Evolutionary conservation across 169 alveolate species (phyloP).

Genomic region (Ichthyophthirius multifiliis): DNA sequence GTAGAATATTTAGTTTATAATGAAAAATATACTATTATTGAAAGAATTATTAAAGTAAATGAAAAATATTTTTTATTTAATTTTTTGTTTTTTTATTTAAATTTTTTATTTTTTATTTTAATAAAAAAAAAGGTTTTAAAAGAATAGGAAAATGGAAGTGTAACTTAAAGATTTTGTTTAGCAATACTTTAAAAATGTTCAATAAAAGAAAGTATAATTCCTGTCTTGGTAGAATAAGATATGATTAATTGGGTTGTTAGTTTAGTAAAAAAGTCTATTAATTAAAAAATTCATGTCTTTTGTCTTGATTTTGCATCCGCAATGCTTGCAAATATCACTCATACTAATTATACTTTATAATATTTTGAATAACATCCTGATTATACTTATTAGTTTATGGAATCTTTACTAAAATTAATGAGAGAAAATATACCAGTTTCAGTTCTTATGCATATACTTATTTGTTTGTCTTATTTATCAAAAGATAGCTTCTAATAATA

Average conservation of each 20-base stretch:
- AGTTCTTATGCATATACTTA: conserved; percentile 78
- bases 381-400: conserved; percentile 57
- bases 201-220: conserved; percentile 76
- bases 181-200: conserved; percentile 83
- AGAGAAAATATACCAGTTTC: conserved; percentile 61
- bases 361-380: conserved; percentile 54
- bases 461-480: conserved; percentile 74
- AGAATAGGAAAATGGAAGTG: conserved; percentile 86
- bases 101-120: neutral
- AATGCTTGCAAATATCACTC: conserved; percentile 73
- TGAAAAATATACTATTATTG: conserved; percentile 56
- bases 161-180: conserved; percentile 80
- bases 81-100: neutral
- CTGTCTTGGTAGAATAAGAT: conserved; percentile 61
- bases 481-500: conserved; percentile 67
- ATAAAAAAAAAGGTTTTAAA: conserved; percentile 46
- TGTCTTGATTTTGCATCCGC: conserved; percentile 80
- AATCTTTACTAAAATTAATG: conserved; percentile 54
- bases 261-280: conserved; percentile 56
- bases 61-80: neutral
- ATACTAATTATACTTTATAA: conserved; percentile 62
- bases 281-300: conserved; percentile 63
- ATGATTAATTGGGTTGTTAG: conserved; percentile 70
- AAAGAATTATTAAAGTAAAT: conserved; percentile 66
- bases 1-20: conserved; percentile 73